phyloP scores from a whole-genome alignment of 208 protist genomes.

The Leishmania arabica region DNA sequence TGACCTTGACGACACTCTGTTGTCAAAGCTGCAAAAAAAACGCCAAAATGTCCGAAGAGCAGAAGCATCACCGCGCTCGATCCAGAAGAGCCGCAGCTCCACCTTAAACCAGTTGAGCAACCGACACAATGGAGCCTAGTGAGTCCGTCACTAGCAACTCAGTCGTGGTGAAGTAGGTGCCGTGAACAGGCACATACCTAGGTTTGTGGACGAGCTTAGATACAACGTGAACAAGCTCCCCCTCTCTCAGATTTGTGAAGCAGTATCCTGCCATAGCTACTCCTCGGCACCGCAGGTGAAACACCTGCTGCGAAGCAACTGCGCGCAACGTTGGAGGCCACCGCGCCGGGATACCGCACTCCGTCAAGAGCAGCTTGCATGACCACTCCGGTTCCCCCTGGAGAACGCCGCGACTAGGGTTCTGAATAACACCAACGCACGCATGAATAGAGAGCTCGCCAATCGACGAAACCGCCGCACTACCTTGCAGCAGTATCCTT shows the following conservation, averaged over 20 bases:
- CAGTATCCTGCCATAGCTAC: slow-evolving; percentile 57
- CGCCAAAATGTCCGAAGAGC: background rate
- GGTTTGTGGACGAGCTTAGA: slow-evolving; percentile 77
- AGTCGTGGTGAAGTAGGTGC: slow-evolving; percentile 73
- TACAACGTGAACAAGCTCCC: slow-evolving; percentile 79
- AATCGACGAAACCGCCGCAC: background rate
- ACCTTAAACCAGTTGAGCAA: slow-evolving; percentile 26
- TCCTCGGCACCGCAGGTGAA: slow-evolving; percentile 72
- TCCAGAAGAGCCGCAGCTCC: background rate
- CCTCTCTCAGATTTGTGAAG: slow-evolving; percentile 49
- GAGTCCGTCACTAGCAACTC: slow-evolving; percentile 79
- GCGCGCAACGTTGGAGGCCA: slow-evolving; percentile 5
- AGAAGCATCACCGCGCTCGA: background rate
- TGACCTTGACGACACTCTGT: background rate
- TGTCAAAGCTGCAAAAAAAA: background rate
- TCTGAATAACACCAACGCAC: slow-evolving; percentile 80
- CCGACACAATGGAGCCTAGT: slow-evolving; percentile 67
- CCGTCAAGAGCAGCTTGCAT: slow-evolving; percentile 72
- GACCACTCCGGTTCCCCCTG: slow-evolving; percentile 76
- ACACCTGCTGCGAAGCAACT: slow-evolving; percentile 23
- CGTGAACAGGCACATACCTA: slow-evolving; percentile 76
- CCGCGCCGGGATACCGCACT: slow-evolving; percentile 53
- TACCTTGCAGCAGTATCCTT: background rate
- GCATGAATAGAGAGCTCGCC: slow-evolving; percentile 56
- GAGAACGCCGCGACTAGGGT: slow-evolving; percentile 55